Base-by-base conservation (phyloP, 1,284 basidiomycete genomes). In the Coniferiporia sulphurascens region DNA sequence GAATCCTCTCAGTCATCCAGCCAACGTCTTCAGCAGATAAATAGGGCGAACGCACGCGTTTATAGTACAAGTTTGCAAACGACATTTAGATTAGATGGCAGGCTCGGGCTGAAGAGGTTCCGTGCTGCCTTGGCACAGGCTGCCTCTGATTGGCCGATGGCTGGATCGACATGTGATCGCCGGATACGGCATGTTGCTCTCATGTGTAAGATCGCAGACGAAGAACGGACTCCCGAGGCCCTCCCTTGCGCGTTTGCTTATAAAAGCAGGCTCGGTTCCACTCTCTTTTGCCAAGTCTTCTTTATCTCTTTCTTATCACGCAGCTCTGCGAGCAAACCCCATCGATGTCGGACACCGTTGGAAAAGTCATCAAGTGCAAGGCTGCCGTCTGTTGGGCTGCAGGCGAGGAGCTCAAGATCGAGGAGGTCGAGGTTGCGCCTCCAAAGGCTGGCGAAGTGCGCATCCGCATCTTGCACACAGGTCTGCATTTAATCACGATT, bases 321-420 rank as follows among this genome's bases (percentile, higher is more conserved):
- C 27, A 3, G 27, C 27, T 27, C 27, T 27, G 27, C 5, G 27
- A 27, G 27, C 5, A 27, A 15, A 13, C 3, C 13, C 15, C 13
- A 49, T 67, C 65, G 67, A 89, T 90, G 87, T 82, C 85, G 56
- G 77, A 76, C 62, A 90, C 88, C 55, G 74, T 70, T 65, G 89
- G 89, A 67, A 85, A 87, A 76, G 73, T 83, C 59, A 97, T 98
- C 75, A 91, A 80, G 60, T 98, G 95, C 81, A 95, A 94, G 74
- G 94, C 95, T 55, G 95, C 95, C 55, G 87, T 98, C 63, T 97
- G 95, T 70, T 99, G 96, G 97, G 93, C 83, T 63, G 93, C 96
- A 17, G 90, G 90, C 63, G 86, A 97, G 72, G 85, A 89, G 45
- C 85, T 99, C 65, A 86, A 87, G 66, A 78, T 98, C 68, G 96